phyloP scores from a whole-genome alignment of 768 basidiomycete genomes.

The Hericium rajendrae region DNA sequence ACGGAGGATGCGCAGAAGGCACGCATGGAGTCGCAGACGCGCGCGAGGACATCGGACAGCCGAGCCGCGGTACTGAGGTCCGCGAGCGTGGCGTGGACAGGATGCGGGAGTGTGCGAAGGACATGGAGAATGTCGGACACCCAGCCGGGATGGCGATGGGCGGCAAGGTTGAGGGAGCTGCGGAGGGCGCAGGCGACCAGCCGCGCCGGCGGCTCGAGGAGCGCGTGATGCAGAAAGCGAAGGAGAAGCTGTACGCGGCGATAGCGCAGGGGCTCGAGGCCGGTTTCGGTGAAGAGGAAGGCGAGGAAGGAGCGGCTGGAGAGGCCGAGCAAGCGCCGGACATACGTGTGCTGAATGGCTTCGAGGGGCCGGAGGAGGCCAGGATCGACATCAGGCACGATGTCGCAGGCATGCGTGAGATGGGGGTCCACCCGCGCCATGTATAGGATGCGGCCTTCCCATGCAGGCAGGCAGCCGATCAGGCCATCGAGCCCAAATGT shows the following conservation, averaged over 20 bases:
- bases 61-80: too few species aligned
- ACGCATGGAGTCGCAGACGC: too few species aligned
- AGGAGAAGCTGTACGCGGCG: too few species aligned
- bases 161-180: neutral
- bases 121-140: neutral
- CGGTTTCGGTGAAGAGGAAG: too few species aligned
- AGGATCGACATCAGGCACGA: slow-evolving; percentile 3
- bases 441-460: slow-evolving; percentile 4
- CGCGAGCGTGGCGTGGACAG: too few species aligned
- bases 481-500: neutral
- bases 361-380: neutral
- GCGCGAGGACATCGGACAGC: too few species aligned
- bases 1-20: too few species aligned
- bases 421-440: slow-evolving; percentile 14
- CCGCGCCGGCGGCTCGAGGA: neutral
- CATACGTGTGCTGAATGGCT: neutral
- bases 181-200: neutral
- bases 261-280: too few species aligned
- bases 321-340: slow-evolving; percentile 5
- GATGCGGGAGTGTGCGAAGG: neutral
- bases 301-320: neutral
- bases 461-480: neutral
- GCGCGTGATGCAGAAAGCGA: too few species aligned
- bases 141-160: neutral
- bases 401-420: slow-evolving; percentile 9